Evolutionary conservation across 1,284 basidiomycete genomes (phyloP).

Genomic region (Melampsora americana): DNA sequence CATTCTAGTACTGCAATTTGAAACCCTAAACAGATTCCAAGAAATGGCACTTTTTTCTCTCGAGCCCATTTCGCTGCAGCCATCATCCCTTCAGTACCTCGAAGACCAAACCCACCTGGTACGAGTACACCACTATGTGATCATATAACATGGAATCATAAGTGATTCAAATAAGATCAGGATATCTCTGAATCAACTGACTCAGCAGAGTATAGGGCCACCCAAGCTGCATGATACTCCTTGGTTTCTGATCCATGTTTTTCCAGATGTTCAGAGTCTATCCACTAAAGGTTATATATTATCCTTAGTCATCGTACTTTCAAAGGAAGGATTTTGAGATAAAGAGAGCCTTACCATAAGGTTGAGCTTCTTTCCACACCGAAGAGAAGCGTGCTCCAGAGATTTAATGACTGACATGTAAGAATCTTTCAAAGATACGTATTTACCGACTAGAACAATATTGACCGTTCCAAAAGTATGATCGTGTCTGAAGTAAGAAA

Average conservation of each 20-base stretch:
- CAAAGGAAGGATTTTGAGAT: background rate
- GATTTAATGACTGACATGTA: conserved; percentile 99
- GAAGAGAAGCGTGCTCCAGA: conserved; percentile 92
- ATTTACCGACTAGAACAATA: conserved; percentile 94
- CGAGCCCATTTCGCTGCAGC: conserved; percentile 94
- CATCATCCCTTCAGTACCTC: conserved; percentile 97
- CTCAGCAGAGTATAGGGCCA: conserved; percentile 83
- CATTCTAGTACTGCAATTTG: conserved; percentile 95
- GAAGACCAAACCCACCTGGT: conserved; percentile 88
- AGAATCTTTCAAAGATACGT: conserved; percentile 93
- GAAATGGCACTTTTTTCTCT: conserved; percentile 88
- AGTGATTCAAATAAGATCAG: background rate
- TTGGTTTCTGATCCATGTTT: conserved; percentile 64
- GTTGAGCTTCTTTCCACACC: conserved; percentile 76
- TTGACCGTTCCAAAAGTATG: conserved; percentile 72
- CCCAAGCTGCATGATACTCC: conserved; percentile 94
- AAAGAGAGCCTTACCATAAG: conserved; percentile 63
- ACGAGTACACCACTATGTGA: conserved; percentile 77
- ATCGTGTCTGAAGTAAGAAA: conserved; percentile 25
- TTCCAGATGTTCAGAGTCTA: conserved; percentile 92
- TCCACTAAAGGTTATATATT: conserved; percentile 66
- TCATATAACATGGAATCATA: conserved; percentile 16
- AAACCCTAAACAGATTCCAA: conserved; percentile 97
- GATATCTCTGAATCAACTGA: conserved; percentile 52
- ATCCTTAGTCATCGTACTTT: conserved; percentile 37